Evolutionary conservation across 1,139 yeast species (phyloP), one percentile per base, ranked within the genome.

Genomic region (Nakaseomyces nivariensis): DNA sequence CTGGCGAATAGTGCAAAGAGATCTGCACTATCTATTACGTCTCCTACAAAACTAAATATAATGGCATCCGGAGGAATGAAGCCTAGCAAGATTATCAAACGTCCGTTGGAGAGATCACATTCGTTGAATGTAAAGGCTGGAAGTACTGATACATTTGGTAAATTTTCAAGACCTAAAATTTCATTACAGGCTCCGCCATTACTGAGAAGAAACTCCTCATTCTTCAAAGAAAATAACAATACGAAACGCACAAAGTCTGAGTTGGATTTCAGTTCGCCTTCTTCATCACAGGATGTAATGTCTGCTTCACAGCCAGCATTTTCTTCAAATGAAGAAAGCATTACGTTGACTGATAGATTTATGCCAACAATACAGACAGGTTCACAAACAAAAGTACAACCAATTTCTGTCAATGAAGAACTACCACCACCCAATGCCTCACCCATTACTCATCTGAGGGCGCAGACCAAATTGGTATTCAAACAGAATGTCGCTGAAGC

Each of bases 401-500:
- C 60, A 10, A 42, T 48, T 25, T 49, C 56, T 7, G 43, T 60
- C 8, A 53, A 56, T 29, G 66, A 60, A 38, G 66, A 60, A 29
- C 46, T 58, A 37, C 76, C 78, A 8, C 70, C 73, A 32, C 72
- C 76, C 31, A 71, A 68, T 52, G 76, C 77, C 22, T 69, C 77
- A 5, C 80, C 80, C 0, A 65, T 71, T 7, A 71, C 73, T 33
- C 79, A 84, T 65, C 78, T 85, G 42, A 78, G 78, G 59, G 84
- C 85, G 1, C 89, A 83, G 63, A 80, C 86, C 1, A 76, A 81
- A 38, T 75, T 79, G 56, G 81, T 83, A 4, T 88, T 88, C 65
- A 86, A 85, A 66, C 81, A 82, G 58, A 84, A 88, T 47, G 96
- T 90, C 8, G 97, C 97, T 0, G 87, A 86, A 65, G 97, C 97